Conservation (phyloP, 805 yeast genomes). For the Sugiyamaella mastotermitis region DNA sequence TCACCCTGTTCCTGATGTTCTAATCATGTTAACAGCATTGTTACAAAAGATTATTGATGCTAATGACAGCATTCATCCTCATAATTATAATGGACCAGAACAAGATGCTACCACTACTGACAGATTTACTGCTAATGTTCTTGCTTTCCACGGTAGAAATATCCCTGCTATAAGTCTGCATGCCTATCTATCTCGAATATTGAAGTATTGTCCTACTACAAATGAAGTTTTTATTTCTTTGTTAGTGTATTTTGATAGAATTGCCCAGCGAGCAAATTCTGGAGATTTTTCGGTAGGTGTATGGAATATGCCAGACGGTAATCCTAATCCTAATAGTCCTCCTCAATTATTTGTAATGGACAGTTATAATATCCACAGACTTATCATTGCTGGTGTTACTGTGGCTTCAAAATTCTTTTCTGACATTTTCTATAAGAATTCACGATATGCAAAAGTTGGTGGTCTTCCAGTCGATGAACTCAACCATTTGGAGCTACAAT, state of each 20-base stretch:
- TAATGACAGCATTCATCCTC: conserved; percentile 77
- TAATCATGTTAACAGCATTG: conserved; percentile 79
- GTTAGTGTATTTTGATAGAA: conserved; percentile 89
- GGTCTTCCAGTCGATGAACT: conserved; percentile 91
- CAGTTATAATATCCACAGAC: conserved; percentile 88
- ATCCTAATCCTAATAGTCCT: not conserved
- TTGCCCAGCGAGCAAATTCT: conserved; percentile 71
- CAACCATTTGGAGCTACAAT: conserved; percentile 87
- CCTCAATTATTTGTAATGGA: conserved; percentile 75
- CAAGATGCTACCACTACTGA: conserved; percentile 17
- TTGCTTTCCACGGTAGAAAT: conserved; percentile 93
- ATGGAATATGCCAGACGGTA: not conserved
- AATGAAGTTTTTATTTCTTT: conserved; percentile 90
- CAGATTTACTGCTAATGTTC: conserved; percentile 36
- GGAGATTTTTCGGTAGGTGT: conserved; percentile 11
- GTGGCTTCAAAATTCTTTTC: conserved; percentile 92
- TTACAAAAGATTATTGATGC: conserved; percentile 84
- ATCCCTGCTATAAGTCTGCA: conserved; percentile 92
- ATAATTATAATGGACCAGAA: conserved; percentile 39
- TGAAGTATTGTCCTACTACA: conserved; percentile 97
- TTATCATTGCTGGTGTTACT: conserved; percentile 90
- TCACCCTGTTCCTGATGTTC: conserved; percentile 72
- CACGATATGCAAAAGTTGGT: conserved; percentile 89
- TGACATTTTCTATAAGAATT: conserved; percentile 90
- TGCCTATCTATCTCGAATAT: conserved; percentile 81